Base-by-base conservation (phyloP, 495 filamentous ascomycete species). In the Cryomyces minteri region DNA sequence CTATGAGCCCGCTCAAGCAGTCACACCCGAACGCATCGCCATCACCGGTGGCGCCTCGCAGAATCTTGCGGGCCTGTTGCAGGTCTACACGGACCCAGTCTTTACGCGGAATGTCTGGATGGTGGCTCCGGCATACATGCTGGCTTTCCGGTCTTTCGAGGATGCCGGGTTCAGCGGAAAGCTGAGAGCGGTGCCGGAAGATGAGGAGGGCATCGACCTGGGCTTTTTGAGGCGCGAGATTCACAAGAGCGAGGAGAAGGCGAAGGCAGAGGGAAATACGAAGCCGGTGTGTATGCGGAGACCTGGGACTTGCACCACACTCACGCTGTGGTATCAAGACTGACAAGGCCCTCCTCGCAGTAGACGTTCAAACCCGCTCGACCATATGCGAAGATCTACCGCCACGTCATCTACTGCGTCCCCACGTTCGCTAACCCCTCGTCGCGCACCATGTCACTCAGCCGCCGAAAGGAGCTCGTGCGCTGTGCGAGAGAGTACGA, bases 391-490 rank as follows among this genome's bases (percentile, higher is more conserved):
- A 87, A 82, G 54, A 71, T 80, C 47, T 94, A 94, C 60, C 74
- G 73, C 31, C 83, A 90, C 55, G 55, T 94, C 50, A 77, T 95
- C 52, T 95, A 95, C 55, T 73, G 71, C 14, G 82, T 86, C 4
- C 82, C 87, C 0, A 87, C 82, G 0, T 87, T 82, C 56, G 72
- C 78, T 32, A 94, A 94, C 52, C 87, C 87, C 0, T 82, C 80
- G 0, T 77, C 73, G 4, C 76, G 76, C 49, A 84, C 80, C 0
- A 82, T 84, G 74, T 70, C 75, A 1, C 59, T 80, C 28, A 54
- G 60, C 18, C 70, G 76, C 5, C 69, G 87, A 0, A 58, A 74
- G 47, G 58, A 57, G 10, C 67, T 93, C 1, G 73, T 93, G 5
- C 57, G 62, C 5, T 52, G 88, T 4, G 87, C 86, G 3, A 69